Percentiles rank a stretch among this genome's conserved stretches.
Conservation (phyloP, 495 filamentous ascomycete genomes). For the Podospora bellae-mahoneyi region DNA sequence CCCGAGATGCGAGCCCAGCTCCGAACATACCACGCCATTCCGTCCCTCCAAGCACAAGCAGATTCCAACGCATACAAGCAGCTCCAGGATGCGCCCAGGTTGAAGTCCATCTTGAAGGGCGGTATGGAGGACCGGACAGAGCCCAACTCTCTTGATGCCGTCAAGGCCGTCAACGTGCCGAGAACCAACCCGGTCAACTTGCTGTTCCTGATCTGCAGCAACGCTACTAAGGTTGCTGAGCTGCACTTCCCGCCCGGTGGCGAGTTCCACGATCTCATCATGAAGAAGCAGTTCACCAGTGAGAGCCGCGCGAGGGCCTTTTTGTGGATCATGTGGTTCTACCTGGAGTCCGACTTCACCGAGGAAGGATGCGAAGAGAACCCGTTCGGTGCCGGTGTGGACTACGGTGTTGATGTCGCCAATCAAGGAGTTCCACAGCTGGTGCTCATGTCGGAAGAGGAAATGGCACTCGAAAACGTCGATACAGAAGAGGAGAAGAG, state of each 20-base stretch:
- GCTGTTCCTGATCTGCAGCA: constrained; percentile 90
- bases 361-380: constrained; percentile 78
- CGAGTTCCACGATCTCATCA: constrained; percentile 96
- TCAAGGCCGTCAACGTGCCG: constrained; percentile 63
- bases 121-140: constrained; percentile 91
- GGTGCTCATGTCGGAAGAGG: constrained; percentile 68
- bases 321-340: constrained; percentile 98
- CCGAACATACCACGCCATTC: constrained; percentile 96
- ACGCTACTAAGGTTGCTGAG: constrained; percentile 88
- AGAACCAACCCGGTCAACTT: constrained; percentile 96
- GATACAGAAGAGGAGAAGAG: constrained; percentile 80
- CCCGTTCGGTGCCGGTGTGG: constrained; percentile 78
- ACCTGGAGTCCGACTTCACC: constrained; percentile 93
- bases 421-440: constrained; percentile 78
- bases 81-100: constrained; percentile 88
- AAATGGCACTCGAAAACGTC: constrained; percentile 82
- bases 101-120: constrained; percentile 97
- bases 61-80: constrained; percentile 97
- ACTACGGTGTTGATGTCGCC: constrained; percentile 59
- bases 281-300: constrained; percentile 81
- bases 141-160: constrained; percentile 78
- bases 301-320: constrained; percentile 82
- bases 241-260: constrained; percentile 78
- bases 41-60: constrained; percentile 89
- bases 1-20: constrained; percentile 98